Percentiles rank a stretch among this genome's conserved stretches.
Evolutionary conservation across 352 stramenopile genomes (phyloP).

Genomic region (Phytophthora lateralis): DNA sequence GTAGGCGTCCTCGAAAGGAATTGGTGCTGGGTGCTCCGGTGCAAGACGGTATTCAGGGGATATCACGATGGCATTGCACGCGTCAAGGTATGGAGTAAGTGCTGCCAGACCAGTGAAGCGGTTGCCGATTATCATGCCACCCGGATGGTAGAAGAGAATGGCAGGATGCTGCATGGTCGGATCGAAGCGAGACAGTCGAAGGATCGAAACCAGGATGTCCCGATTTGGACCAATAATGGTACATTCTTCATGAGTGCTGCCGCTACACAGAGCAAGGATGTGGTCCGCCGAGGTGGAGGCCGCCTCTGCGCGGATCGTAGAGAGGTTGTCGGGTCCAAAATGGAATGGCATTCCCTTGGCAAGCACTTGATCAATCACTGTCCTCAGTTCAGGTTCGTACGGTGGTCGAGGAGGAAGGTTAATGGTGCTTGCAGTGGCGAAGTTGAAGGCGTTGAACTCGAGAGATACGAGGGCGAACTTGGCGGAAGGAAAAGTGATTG

Average conservation of each 20-base stretch:
- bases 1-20: constrained; percentile 29
- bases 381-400: constrained; percentile 28
- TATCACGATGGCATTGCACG: constrained; percentile 26
- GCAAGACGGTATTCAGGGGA: constrained; percentile 35
- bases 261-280: constrained; percentile 8
- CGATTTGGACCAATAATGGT: constrained; percentile 20
- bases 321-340: constrained; percentile 11
- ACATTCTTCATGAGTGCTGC: constrained; percentile 18
- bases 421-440: constrained; percentile 6
- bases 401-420: constrained; percentile 14
- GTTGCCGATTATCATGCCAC: constrained; percentile 36
- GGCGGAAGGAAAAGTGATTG: neutral
- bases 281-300: constrained; percentile 10
- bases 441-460: neutral
- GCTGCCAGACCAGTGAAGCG: constrained; percentile 24
- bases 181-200: constrained; percentile 21
- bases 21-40: constrained; percentile 26
- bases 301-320: constrained; percentile 12
- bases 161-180: constrained; percentile 20
- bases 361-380: constrained; percentile 15
- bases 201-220: constrained; percentile 26
- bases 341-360: constrained; percentile 21
- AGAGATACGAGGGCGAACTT: neutral
- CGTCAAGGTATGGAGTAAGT: constrained; percentile 23
- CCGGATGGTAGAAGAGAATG: constrained; percentile 39